Conservation (phyloP, 148 eudicot species). For the Cornus kousa region DNA sequence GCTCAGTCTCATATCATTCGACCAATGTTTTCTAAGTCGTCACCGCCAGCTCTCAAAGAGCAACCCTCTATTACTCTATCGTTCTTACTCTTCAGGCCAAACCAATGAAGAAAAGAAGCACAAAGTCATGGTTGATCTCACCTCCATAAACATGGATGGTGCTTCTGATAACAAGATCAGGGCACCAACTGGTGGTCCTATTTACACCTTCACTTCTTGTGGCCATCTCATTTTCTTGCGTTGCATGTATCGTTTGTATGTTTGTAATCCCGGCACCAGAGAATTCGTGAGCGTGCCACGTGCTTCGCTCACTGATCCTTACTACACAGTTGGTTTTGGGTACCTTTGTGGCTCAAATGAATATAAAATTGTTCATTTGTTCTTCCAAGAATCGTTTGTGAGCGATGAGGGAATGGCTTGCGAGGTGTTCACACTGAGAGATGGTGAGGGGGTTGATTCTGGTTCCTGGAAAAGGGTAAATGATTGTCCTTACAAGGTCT, state of each 20-base stretch:
- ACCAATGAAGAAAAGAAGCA: not conserved
- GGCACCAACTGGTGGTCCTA: slow-evolving; percentile 7
- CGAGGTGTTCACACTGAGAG: not conserved
- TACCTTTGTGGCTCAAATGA: not conserved
- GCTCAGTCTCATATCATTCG: not conserved
- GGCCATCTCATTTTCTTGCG: slow-evolving; percentile 12
- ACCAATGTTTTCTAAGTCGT: not conserved
- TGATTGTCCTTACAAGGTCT: not conserved
- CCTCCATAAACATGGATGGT: not conserved
- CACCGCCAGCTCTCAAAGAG: not conserved
- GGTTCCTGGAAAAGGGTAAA: not conserved
- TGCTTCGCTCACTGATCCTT: not conserved
- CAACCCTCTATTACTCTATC: not conserved
- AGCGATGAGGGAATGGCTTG: not conserved
- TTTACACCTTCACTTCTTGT: slow-evolving; percentile 19
- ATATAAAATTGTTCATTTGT: not conserved
- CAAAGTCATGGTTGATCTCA: not conserved
- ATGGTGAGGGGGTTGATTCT: not conserved
- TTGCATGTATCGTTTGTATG: slow-evolving; percentile 10
- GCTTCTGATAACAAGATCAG: not conserved
- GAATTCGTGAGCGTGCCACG: slow-evolving; percentile 11
- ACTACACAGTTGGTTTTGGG: not conserved
- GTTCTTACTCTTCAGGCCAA: not conserved
- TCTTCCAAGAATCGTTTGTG: not conserved
- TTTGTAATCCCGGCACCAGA: slow-evolving; percentile 15